These are phyloP conservation scores for Petrea volubilis DNA, from an alignment of 257 asterid species.

Conservation along the genomic window DNA sequence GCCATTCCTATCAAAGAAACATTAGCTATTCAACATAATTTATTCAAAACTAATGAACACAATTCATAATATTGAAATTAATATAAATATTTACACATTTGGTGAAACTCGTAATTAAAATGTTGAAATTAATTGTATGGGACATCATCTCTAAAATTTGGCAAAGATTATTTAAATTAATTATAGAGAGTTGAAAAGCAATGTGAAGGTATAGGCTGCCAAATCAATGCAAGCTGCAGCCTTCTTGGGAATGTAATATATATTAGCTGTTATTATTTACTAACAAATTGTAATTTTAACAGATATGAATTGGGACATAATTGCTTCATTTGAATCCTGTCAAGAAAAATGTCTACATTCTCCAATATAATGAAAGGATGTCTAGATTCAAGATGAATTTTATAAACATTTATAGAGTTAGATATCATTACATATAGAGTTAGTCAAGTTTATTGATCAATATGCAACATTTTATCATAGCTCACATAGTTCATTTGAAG, in stretches of 20 bases:
- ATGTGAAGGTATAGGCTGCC: not conserved
- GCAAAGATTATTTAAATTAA: not conserved
- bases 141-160: not conserved
- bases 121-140: too few relatives aligned
- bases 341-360: constrained; percentile 5
- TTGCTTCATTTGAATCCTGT: not conserved
- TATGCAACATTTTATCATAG: not conserved
- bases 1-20: too few relatives aligned
- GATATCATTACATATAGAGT: too few relatives aligned
- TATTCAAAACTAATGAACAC: too few relatives aligned
- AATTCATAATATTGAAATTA: too few relatives aligned
- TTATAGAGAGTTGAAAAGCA: not conserved
- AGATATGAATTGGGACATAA: not conserved
- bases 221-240: not conserved
- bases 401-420: too few relatives aligned
- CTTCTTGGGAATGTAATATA: not conserved
- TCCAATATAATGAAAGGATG: too few relatives aligned
- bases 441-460: not conserved
- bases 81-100: too few relatives aligned
- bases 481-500: not conserved
- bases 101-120: too few relatives aligned
- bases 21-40: too few relatives aligned
- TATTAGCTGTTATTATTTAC: not conserved
- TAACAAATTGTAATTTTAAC: not conserved
- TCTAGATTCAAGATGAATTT: not conserved